phyloP scores from a whole-genome alignment of 164 flowering plant species.

The Aristolochia californica region DNA sequence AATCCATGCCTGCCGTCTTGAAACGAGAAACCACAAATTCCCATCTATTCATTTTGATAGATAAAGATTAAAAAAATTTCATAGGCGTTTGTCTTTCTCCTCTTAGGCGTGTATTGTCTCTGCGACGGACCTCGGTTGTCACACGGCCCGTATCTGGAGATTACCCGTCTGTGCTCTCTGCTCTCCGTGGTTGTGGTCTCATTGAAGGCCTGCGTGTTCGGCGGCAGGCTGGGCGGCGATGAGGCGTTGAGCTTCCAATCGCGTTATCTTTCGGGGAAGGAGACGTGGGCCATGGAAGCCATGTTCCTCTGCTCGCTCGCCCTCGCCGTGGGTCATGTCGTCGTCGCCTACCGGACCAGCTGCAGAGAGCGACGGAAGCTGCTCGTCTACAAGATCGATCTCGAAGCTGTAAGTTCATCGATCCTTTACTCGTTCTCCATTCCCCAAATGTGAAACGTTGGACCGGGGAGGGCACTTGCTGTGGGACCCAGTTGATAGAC shows the following conservation, averaged over 20 bases:
- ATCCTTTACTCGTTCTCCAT: constrained; percentile 2
- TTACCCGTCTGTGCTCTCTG: constrained; percentile 55
- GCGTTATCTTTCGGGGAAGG: neutral
- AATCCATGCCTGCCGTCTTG: neutral
- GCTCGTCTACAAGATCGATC: constrained; percentile 80
- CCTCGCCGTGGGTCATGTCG: constrained; percentile 63
- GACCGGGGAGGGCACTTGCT: neutral
- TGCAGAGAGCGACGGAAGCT: constrained; percentile 88
- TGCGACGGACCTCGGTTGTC: constrained; percentile 80
- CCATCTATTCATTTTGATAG: neutral
- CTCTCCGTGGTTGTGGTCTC: constrained; percentile 59
- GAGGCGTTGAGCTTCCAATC: neutral
- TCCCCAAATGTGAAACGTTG: neutral
- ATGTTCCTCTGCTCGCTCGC: constrained; percentile 51
- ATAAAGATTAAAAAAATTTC: too few species aligned
- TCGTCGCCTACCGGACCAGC: constrained; percentile 77
- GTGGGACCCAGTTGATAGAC: too few species aligned
- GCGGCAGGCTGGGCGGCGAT: constrained; percentile 9
- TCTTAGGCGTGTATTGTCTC: constrained; percentile 65
- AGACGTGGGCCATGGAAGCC: constrained; percentile 34
- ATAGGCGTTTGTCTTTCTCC: neutral
- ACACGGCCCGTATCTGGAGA: constrained; percentile 66
- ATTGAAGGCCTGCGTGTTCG: constrained; percentile 53
- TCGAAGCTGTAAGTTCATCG: constrained; percentile 78
- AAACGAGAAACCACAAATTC: neutral